These are phyloP conservation scores for Aspergillus ellipticus DNA, from an alignment of 495 filamentous ascomycete genomes.

Conservation along the genomic window DNA sequence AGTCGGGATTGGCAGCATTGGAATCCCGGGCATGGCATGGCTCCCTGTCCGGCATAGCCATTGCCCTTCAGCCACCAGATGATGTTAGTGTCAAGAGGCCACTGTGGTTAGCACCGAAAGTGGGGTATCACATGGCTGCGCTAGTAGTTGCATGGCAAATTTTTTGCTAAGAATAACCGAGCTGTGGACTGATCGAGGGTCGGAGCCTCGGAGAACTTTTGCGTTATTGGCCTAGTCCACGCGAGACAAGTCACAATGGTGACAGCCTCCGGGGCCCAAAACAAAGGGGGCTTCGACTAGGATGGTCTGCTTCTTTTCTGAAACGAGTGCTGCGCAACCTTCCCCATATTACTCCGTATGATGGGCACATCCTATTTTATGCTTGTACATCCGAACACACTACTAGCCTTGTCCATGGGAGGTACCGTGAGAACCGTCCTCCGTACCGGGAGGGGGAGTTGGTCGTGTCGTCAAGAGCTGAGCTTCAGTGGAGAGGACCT, in stretches of 20 bases:
- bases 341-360: background rate
- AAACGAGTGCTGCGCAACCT: background rate
- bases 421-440: no score
- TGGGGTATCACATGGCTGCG: slow-evolving; percentile 8
- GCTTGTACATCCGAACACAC: no score
- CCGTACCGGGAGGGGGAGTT: no score
- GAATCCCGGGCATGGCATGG: background rate
- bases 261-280: background rate
- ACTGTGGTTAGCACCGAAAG: background rate
- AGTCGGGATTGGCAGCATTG: background rate
- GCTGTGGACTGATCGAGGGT: background rate
- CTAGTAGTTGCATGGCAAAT: background rate
- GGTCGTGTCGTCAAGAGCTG: no score
- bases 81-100: background rate
- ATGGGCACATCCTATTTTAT: background rate
- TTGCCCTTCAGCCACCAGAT: background rate
- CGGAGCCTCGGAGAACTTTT: background rate
- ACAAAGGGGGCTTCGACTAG: background rate
- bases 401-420: no score
- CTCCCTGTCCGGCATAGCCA: background rate
- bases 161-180: slow-evolving; percentile 4
- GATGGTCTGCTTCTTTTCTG: background rate
- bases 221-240: background rate
- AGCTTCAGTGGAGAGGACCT: no score
- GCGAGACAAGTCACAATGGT: background rate